Evolutionary conservation across 441 rosid species (phyloP).

Genomic region (California macrophylla): DNA sequence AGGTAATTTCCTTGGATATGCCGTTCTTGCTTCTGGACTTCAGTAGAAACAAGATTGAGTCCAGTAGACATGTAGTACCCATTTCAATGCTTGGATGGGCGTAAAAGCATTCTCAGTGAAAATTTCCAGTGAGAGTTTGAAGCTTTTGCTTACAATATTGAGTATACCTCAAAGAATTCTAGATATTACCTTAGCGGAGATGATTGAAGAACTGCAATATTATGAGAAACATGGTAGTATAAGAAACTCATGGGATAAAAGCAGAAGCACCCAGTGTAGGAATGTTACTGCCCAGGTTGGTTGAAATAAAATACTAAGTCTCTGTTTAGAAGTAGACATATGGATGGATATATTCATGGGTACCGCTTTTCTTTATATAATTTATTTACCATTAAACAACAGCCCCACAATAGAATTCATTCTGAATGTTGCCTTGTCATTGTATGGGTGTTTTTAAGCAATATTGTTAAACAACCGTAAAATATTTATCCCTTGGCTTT

Average conservation of each 20-base stretch:
- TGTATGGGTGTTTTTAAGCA: background rate
- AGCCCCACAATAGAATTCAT: too few species aligned
- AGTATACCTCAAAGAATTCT: background rate
- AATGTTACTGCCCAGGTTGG: background rate
- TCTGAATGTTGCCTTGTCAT: background rate
- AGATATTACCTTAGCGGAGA: background rate
- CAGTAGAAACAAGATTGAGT: background rate
- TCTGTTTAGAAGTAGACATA: background rate
- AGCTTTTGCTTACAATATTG: background rate
- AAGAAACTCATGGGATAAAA: background rate
- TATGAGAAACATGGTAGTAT: background rate
- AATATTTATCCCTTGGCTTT: background rate
- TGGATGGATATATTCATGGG: background rate
- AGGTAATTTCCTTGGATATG: background rate
- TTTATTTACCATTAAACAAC: background rate
- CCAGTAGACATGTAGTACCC: background rate
- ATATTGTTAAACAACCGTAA: background rate
- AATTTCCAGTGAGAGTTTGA: background rate
- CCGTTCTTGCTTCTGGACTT: background rate
- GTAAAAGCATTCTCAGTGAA: background rate
- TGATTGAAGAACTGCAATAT: background rate
- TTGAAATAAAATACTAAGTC: background rate
- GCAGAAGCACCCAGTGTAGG: background rate
- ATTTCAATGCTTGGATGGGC: background rate
- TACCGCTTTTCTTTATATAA: background rate